phyloP scores from a whole-genome alignment of 805 yeast species.

The Yarrowia sp. region DNA sequence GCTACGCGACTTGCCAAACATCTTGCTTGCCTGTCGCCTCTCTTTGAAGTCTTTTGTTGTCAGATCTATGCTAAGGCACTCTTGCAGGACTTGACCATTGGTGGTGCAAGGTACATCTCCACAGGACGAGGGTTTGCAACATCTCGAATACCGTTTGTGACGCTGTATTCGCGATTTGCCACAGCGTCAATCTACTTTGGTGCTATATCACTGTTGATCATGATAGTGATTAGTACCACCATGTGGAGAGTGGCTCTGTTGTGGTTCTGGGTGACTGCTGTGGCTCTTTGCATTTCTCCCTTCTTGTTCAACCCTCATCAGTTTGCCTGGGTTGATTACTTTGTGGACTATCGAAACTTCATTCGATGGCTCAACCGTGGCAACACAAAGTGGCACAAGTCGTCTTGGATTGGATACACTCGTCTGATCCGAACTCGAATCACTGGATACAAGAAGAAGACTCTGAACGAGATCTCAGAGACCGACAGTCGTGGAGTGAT shows the following conservation, averaged over 20 bases:
- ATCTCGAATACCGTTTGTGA: conserved; percentile 62
- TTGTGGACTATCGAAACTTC: conserved; percentile 82
- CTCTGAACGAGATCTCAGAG: conserved; percentile 55
- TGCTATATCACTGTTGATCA: conserved; percentile 48
- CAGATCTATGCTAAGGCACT: conserved; percentile 71
- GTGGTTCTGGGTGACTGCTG: conserved; percentile 91
- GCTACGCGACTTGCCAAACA: conserved; percentile 62
- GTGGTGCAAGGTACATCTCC: conserved; percentile 79
- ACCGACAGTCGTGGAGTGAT: conserved; percentile 35
- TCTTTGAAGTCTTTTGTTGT: conserved; percentile 78
- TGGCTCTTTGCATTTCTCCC: conserved; percentile 82
- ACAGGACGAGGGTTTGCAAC: conserved; percentile 86
- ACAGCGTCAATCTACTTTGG: conserved; percentile 68
- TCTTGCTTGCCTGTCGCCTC: conserved; percentile 66
- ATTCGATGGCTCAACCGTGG: conserved; percentile 75
- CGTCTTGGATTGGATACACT: conserved; percentile 68
- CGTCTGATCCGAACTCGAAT: conserved; percentile 70
- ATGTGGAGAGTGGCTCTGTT: conserved; percentile 81
- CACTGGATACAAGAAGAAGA: conserved; percentile 75
- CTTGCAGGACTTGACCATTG: conserved; percentile 63
- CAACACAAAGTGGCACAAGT: conserved; percentile 50
- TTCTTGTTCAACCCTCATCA: conserved; percentile 92
- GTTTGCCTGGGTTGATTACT: conserved; percentile 83
- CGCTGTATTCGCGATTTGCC: conserved; percentile 66
- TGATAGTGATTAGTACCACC: conserved; percentile 55